These are phyloP conservation scores for Coleophoma cylindrospora DNA, from an alignment of 2,329 filamentous ascomycete species.

Conservation along the genomic window DNA sequence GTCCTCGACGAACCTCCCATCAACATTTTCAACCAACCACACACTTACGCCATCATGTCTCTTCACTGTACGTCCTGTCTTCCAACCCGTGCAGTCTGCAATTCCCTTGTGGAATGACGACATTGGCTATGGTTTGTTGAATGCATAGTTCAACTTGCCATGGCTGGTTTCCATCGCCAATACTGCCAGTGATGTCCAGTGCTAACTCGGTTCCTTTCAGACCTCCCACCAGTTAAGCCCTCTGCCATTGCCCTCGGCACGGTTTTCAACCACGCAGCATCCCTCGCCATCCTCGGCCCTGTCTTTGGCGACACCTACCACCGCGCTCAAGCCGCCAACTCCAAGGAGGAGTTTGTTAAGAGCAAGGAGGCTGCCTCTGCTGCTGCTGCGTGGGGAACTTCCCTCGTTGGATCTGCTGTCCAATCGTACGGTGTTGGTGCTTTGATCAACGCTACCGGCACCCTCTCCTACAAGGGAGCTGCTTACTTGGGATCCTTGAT, in stretches of 20 bases:
- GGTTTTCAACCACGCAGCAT: slow-evolving; percentile 89
- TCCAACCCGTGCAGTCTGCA: not conserved
- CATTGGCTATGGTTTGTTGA: not conserved
- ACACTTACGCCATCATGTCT: slow-evolving; percentile 22
- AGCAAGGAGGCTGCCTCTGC: slow-evolving; percentile 89
- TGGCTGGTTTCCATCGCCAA: no score
- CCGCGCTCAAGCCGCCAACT: slow-evolving; percentile 84
- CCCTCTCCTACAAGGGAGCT: slow-evolving; percentile 93
- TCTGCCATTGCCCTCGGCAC: slow-evolving; percentile 96
- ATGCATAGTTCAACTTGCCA: no score
- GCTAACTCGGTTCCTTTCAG: slow-evolving; percentile 14
- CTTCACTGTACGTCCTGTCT: slow-evolving; percentile 20
- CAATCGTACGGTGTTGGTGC: slow-evolving; percentile 89
- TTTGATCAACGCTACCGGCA: slow-evolving; percentile 90
- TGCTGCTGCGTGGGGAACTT: slow-evolving; percentile 85
- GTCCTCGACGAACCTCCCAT: slow-evolving; percentile 18
- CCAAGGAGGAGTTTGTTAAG: slow-evolving; percentile 92
- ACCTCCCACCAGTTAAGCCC: slow-evolving; percentile 85
- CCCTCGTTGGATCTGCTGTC: slow-evolving; percentile 79
- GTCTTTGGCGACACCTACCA: slow-evolving; percentile 94
- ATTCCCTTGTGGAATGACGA: not conserved
- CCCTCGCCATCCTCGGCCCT: slow-evolving; percentile 80
- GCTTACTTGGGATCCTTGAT: slow-evolving; percentile 88
- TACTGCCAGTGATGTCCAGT: not conserved
- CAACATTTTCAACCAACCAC: slow-evolving; percentile 16